Evolutionary conservation across 176 grass and related monocot genomes (phyloP), one percentile per base, ranked within the genome.

Genomic region (Metroxylon sagu): DNA sequence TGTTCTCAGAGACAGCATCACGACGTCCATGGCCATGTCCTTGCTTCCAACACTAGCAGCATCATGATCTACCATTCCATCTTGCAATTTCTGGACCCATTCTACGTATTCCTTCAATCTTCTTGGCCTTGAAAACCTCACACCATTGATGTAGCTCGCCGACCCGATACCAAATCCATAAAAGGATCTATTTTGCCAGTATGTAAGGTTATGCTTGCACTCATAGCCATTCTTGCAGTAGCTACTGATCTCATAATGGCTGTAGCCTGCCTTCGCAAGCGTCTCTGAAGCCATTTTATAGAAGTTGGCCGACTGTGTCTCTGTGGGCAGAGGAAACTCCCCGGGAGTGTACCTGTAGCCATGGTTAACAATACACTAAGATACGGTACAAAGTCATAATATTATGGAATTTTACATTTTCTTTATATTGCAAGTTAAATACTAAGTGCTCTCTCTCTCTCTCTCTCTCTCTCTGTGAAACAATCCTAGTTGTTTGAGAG

Each of bases 201-300:
- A 95, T 17, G 80, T 87, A 49, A 79, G 50, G 54, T 95, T 90
- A 70, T 95, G 91, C 74, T 95, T 90, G 74, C 86, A 95, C 52
- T 86, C 77, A 63, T 82, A 95, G 15, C 86, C 71, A 61, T 82
- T 57, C 68, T 82, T 87, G 25, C 83, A 80, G 74, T 96, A 96
- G 68, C 91, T 95, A 71, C 86, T 96, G 55, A 96, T 90, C 56
- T 96, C 91, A 16, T 90, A 87, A 61, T 87, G 91, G 51, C 76
- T 65, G 74, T 96, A 96, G 27, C 80, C 86, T 64, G 80, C 71
- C 71, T 76, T 65, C 48, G 80, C 76, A 62, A 96, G 91, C 51
- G 25, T 72, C 30, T 79, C 70, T 1, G 91, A 96, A 71, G 91
- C 83, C 56, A 87, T 90, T 68, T 76, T 90, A 65, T 96, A 96